Evolutionary conservation across 2,329 filamentous ascomycete genomes (phyloP).

Genomic region (Trichoderma arundinaceum): DNA sequence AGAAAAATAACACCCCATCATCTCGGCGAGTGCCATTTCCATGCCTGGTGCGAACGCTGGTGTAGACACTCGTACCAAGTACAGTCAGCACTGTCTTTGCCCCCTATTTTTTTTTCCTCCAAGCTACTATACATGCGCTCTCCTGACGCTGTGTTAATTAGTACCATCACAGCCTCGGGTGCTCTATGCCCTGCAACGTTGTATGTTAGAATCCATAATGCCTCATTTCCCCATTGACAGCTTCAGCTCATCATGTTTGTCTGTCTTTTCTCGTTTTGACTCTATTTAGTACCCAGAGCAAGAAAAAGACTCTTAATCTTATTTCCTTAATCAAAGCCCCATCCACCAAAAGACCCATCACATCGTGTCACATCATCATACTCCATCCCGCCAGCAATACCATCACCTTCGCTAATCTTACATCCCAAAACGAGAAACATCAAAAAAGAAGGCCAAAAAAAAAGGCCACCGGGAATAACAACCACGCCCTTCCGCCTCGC

Average conservation of each 20-base stretch:
- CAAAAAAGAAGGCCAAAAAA: background rate
- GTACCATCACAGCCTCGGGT: too few species aligned
- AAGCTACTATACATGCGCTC: background rate
- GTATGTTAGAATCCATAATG: too few species aligned
- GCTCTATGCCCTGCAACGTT: too few species aligned
- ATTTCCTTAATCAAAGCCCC: background rate
- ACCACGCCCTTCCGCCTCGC: background rate
- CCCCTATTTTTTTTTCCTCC: background rate
- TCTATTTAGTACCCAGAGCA: too few species aligned
- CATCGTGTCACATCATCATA: background rate
- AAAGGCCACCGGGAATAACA: background rate
- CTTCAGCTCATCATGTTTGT: too few species aligned
- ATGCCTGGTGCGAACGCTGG: background rate
- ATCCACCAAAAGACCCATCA: background rate
- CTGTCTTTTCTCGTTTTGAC: too few species aligned
- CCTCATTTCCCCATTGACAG: too few species aligned
- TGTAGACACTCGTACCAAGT: background rate
- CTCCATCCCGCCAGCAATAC: background rate
- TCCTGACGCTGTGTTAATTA: too few species aligned
- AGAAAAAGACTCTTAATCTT: too few species aligned
- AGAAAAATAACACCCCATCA: background rate
- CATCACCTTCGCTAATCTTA: constrained; percentile 18
- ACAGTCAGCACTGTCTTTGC: constrained; percentile 12
- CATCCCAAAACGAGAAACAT: background rate
- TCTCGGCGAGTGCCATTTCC: constrained; percentile 13